Base-by-base conservation (phyloP, 805 yeast species). In the Suhomyces canberraensis region DNA sequence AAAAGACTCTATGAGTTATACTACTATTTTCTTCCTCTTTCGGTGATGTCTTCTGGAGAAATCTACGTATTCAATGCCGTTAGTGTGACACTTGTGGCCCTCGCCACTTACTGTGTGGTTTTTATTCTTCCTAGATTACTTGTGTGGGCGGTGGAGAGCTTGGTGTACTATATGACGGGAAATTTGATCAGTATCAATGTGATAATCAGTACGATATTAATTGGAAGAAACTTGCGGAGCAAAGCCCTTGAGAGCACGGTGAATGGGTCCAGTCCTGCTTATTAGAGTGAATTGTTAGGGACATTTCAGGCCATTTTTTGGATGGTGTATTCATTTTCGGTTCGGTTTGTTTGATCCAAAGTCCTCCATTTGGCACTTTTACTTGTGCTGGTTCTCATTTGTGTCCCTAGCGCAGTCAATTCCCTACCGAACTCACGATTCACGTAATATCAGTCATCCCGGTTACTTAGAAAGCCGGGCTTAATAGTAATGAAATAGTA, bases 1-100 rank as follows among this genome's bases (percentile, higher is more conserved):
- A 30, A 24, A 19, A 35, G 41, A 24, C 28, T 46, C 16, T 54
- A 55, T 47, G 36, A 42, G 14, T 32, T 37, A 25, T 61, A 58
- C 46, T 47, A 45, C 41, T 56, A 57, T 40, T 50, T 42, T 32
- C 44, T 56, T 6, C 64, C 65, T 2, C 37, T 59, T 11, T 60
- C 61, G 2, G 58, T 61, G 14, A 42, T 61, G 39, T 40, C 60
- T 38, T 16, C 22, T 41, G 17, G 31, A 26, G 11, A 25, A 32
- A 11, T 14, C 20, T 13, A 11, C 16, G n/a, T 17, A 8, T 24
- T 29, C 17, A 29, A 35, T 27, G 22, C 39, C 6, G 14, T 34
- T 8, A 21, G 11, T 27, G 18, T 34, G 27, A 9, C 18, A 11
- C 11, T 34, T 11, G 14, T 28, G n/a, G 11, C 27, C 26, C 18